Conservation (phyloP, 768 basidiomycete species). For the Boletus eberwhitei region DNA sequence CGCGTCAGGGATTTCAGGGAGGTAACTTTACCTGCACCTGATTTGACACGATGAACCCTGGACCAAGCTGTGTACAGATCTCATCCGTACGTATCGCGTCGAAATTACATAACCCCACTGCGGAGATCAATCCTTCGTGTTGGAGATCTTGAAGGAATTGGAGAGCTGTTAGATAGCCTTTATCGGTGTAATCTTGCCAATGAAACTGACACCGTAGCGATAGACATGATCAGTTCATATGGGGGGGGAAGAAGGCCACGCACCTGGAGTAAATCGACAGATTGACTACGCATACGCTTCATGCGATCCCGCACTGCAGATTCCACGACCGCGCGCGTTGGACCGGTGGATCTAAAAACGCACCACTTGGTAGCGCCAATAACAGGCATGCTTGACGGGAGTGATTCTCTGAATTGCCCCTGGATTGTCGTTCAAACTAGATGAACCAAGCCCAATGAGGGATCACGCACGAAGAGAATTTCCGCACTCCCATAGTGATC, state of each 20-base stretch:
- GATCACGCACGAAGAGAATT: slow-evolving; percentile 63
- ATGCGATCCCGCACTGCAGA: slow-evolving; percentile 67
- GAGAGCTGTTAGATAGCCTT: slow-evolving; percentile 45
- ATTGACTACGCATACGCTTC: slow-evolving; percentile 56
- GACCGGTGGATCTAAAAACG: slow-evolving; percentile 55
- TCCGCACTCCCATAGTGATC: slow-evolving; percentile 88
- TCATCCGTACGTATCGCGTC: slow-evolving; percentile 73
- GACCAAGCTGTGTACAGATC: slow-evolving; percentile 72
- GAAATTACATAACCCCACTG: slow-evolving; percentile 80
- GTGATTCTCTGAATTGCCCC: slow-evolving; percentile 64
- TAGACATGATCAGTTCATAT: not conserved
- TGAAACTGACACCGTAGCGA: slow-evolving; percentile 53
- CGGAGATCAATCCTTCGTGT: slow-evolving; percentile 53
- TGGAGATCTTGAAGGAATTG: slow-evolving; percentile 59
- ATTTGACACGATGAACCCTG: slow-evolving; percentile 72
- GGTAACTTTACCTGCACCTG: slow-evolving; percentile 65
- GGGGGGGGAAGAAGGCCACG: not conserved
- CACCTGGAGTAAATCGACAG: slow-evolving; percentile 74
- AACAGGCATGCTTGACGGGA: slow-evolving; percentile 40
- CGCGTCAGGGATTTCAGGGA: not conserved
- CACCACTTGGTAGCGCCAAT: slow-evolving; percentile 88
- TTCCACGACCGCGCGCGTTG: slow-evolving; percentile 55
- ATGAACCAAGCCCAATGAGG: not conserved
- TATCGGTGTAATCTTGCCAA: slow-evolving; percentile 67
- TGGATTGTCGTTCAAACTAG: slow-evolving; percentile 28